A percentile compares a stretch with the other conserved stretches of the same genome.
Conservation (phyloP, 225 moss, liverwort and hornwort species). For the Ulota crispa region DNA sequence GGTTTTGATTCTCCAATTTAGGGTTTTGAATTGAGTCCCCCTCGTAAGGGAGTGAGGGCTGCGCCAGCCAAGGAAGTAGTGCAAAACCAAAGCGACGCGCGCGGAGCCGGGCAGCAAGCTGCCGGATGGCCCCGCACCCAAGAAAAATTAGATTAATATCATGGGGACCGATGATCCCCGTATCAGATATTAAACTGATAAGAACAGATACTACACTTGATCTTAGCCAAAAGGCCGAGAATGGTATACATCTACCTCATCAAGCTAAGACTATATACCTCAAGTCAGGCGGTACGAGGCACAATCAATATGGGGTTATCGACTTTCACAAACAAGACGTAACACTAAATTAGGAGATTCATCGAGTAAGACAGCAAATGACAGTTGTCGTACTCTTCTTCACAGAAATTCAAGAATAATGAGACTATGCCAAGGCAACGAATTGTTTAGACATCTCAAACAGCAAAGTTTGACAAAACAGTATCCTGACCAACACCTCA, state of each 20-base stretch:
- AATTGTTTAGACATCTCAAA: background rate
- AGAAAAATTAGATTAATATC: constrained; percentile 17
- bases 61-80: background rate
- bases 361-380: background rate
- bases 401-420: background rate
- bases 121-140: background rate
- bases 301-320: background rate
- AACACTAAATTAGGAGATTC: accelerated
- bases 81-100: background rate
- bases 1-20: too few species aligned
- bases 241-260: constrained; percentile 29
- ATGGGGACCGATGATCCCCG: background rate
- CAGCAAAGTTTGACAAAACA: background rate
- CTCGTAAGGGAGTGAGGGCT: background rate
- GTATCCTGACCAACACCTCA: background rate
- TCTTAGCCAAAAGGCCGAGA: constrained; percentile 85
- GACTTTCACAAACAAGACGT: accelerated
- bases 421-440: background rate
- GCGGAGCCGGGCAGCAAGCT: background rate
- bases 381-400: background rate
- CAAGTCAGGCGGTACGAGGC: background rate
- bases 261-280: background rate
- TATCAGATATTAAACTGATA: constrained; percentile 45
- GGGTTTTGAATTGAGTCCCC: too few species aligned
- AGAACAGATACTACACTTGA: constrained; percentile 83